Percentiles rank a stretch among this genome's conserved stretches.
These are phyloP conservation scores for Flaveria ramosissima DNA, from an alignment of 129 eudicot species.

Conservation along the genomic window DNA sequence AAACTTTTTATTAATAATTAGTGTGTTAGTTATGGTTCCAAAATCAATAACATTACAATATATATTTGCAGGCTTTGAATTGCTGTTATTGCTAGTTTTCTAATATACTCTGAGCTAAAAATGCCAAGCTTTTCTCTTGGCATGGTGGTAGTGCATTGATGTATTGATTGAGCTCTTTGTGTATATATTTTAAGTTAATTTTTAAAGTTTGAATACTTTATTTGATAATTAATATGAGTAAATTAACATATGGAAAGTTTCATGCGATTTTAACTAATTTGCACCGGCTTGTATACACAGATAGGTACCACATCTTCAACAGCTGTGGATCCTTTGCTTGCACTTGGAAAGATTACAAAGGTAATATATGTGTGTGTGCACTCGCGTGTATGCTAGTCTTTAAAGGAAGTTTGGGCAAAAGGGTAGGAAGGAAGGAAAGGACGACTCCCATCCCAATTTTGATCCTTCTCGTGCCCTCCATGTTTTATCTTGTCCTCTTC, in stretches of 20 bases:
- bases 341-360: conserved; percentile 78
- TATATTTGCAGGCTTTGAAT: background rate
- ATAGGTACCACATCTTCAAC: conserved; percentile 96
- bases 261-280: conserved; percentile 6
- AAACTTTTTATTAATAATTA: background rate
- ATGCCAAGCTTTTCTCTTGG: background rate
- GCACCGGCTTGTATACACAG: conserved; percentile 39
- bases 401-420: background rate
- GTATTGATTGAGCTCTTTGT: conserved; percentile 13
- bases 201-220: background rate
- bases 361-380: conserved; percentile 30
- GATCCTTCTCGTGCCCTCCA: background rate
- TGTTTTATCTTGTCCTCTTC: background rate
- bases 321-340: conserved; percentile 87
- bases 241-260: background rate
- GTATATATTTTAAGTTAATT: background rate
- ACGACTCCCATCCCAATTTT: background rate
- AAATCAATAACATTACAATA: background rate
- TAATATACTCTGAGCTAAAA: conserved; percentile 3
- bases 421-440: background rate
- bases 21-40: background rate
- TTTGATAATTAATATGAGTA: conserved; percentile 7
- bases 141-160: background rate
- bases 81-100: conserved; percentile 20
- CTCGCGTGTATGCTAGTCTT: background rate